Conservation (phyloP, 805 yeast genomes). For the Yarrowia yakushimensis region DNA sequence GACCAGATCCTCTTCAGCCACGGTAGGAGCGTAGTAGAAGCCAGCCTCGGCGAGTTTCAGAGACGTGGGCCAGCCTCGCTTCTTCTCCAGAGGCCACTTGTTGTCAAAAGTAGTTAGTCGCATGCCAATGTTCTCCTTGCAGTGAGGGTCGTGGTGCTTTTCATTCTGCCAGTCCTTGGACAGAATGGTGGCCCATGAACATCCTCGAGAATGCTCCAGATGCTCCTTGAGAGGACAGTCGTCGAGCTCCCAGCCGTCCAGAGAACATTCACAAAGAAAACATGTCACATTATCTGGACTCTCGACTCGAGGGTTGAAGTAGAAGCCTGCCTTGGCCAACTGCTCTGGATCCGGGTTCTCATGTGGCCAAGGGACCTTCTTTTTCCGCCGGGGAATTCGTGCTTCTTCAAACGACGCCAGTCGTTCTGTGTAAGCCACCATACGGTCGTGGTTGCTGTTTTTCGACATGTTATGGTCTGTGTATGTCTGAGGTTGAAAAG, state of each 20-base stretch:
- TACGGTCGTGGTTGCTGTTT: conserved; percentile 6
- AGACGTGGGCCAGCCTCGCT: conserved; percentile 43
- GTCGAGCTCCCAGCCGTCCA: conserved; percentile 55
- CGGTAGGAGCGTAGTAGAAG: conserved; percentile 54
- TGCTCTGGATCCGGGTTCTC: conserved; percentile 33
- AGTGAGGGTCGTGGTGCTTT: conserved; percentile 32
- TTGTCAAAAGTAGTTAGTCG: conserved; percentile 32
- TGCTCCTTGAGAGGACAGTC: conserved; percentile 55
- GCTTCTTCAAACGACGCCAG: conserved; percentile 2
- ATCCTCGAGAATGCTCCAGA: conserved; percentile 37
- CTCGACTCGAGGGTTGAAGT: conserved; percentile 50
- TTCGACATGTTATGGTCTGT: background rate
- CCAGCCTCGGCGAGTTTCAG: conserved; percentile 60
- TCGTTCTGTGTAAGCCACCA: conserved; percentile 8
- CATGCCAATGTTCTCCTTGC: conserved; percentile 29
- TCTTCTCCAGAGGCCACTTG: conserved; percentile 47
- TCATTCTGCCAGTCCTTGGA: conserved; percentile 32
- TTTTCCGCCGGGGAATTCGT: background rate
- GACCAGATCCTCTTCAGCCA: conserved; percentile 48
- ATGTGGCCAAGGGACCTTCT: conserved; percentile 32
- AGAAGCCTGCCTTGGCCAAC: conserved; percentile 60
- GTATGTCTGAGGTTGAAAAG: background rate
- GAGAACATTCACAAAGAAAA: conserved; percentile 52
- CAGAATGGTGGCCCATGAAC: conserved; percentile 39
- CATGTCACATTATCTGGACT: conserved; percentile 55